Conservation (phyloP, 495 filamentous ascomycete species). For the Xylaria cubensis region DNA sequence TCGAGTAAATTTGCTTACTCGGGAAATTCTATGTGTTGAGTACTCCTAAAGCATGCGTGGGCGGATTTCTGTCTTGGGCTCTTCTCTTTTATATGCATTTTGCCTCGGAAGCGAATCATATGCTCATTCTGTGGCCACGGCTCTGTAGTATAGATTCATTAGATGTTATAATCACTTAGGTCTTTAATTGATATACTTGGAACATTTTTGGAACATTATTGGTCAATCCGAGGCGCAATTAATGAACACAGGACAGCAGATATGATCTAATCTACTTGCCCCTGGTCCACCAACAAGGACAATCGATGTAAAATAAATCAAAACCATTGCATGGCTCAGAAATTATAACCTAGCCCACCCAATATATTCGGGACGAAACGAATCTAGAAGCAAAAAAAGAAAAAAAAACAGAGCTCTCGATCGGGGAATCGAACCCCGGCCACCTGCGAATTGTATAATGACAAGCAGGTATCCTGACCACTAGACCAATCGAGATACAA, state of each 20-base stretch:
- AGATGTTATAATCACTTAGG: constrained; percentile 17
- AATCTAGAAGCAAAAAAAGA: neutral
- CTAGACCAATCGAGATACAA: constrained; percentile 50
- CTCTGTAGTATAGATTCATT: constrained; percentile 17
- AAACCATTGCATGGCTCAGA: too few species aligned
- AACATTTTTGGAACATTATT: neutral
- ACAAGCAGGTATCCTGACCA: constrained; percentile 51
- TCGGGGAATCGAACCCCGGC: constrained; percentile 54
- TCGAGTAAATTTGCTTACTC: constrained; percentile 63
- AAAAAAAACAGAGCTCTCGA: constrained; percentile 44
- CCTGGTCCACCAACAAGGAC: neutral
- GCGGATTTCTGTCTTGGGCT: neutral
- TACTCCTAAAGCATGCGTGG: neutral
- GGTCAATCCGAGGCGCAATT: too few species aligned
- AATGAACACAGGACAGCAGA: neutral
- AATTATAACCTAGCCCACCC: too few species aligned
- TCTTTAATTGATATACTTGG: neutral
- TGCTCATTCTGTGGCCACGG: neutral
- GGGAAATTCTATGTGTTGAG: neutral
- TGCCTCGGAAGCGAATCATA: neutral
- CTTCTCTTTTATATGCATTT: neutral
- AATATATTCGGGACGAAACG: neutral
- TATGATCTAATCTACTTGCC: neutral
- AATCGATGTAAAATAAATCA: too few species aligned
- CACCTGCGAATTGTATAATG: constrained; percentile 43